Percentiles rank a stretch among this genome's conserved stretches.
These are phyloP conservation scores for Botrytis hyacinthi DNA, from an alignment of 2,329 filamentous ascomycete genomes.

Conservation along the genomic window DNA sequence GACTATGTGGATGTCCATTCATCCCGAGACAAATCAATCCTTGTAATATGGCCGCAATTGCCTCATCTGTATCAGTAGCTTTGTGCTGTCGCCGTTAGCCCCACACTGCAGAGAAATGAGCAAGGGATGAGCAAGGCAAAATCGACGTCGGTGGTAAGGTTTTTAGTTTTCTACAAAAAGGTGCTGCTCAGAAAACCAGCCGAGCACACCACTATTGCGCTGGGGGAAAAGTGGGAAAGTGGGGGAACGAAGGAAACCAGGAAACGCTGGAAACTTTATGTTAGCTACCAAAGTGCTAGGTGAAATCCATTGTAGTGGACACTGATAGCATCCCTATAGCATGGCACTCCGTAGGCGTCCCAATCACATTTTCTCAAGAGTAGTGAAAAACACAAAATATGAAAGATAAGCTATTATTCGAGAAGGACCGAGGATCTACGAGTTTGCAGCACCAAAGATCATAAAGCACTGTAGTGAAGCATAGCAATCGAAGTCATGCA, in stretches of 20 bases:
- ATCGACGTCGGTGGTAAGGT: conserved; percentile 12
- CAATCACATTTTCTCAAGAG: neutral
- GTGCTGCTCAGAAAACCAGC: conserved; percentile 5
- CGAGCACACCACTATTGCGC: neutral
- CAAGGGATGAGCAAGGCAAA: conserved; percentile 15
- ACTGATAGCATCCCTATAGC: neutral
- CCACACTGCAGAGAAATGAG: neutral
- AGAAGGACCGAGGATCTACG: conserved; percentile 1
- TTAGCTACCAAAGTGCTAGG: neutral
- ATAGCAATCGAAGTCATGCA: conserved; percentile 9
- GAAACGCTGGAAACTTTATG: conserved; percentile 1
- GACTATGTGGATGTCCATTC: neutral
- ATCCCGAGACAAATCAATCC: conserved; percentile 10
- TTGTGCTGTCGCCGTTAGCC: conserved; percentile 5
- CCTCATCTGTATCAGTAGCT: conserved; percentile 7
- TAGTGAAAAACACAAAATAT: neutral
- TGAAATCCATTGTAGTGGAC: neutral
- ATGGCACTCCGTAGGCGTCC: neutral
- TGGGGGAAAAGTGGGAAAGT: conserved; percentile 9
- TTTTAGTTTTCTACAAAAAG: conserved; percentile 1
- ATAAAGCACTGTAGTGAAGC: neutral
- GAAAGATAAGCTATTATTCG: neutral
- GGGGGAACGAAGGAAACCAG: neutral
- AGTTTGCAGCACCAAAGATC: neutral
- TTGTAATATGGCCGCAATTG: neutral